Evolutionary conservation across 352 stramenopile genomes (phyloP), one percentile per base, ranked within the genome.

Genomic region (Globisporangium heterothallicum): DNA sequence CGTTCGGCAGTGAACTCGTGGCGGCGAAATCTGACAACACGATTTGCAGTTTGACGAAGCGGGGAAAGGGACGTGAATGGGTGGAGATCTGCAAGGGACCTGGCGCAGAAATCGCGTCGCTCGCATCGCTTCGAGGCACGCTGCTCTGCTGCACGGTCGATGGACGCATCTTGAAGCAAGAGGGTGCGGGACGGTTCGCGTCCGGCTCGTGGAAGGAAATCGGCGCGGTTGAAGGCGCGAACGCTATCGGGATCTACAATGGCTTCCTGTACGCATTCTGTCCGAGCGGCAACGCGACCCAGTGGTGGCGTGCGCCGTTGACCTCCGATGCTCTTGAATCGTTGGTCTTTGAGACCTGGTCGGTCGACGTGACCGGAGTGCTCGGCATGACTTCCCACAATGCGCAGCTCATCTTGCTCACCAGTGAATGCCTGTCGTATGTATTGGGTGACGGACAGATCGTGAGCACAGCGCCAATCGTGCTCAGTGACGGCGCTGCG

Each of bases 331-430:
- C 69, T 13, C 64, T 88, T 8, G 77, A 88, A 35, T 53, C 48
- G 32, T 55, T 88, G 1, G 66, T 29, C 32, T 88, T 91, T 43
- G 73, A 74, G 24, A 18, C 60, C 35, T 70, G 66, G 16, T 42
- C 58, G 0, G 49, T 74, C 4, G 35, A 47, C 9, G 42, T 81
- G 38, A 41, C 49, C 0, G 46, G 32, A 13, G 58, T 78, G 1
- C 43, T 82, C 7, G 82, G 82, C 5, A 61, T 93, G n/a, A 73
- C 78, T 41, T 94, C 78, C 18, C 83, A 92, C 66, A 85, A 89
- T 56, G 72, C 77, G 21, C 56, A 84, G 58, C 62, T 92, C 42
- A 87, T 92, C 19, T 26, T 90, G 13, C 68, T 94, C 9, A 74
- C 64, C 27, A 48, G 54, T 2, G 63, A 72, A 25, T 50, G 62